Conservation (phyloP, 345 rosid species). For the Isatis tinctoria region DNA sequence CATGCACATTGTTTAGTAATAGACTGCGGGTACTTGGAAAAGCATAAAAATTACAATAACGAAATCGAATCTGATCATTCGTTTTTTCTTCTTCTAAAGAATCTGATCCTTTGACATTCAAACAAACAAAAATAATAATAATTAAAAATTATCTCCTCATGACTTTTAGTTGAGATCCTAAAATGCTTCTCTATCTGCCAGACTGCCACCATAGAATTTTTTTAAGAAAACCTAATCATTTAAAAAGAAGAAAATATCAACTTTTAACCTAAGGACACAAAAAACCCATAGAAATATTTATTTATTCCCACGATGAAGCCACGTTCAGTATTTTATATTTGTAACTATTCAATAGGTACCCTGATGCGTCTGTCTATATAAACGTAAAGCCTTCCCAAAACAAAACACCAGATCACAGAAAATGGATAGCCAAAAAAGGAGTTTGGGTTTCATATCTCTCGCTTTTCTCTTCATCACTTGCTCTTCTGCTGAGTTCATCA, state of each 20-base stretch:
- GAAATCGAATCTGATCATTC: too few species aligned
- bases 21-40: too few species aligned
- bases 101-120: too few species aligned
- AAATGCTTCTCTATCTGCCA: not conserved
- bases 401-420: not conserved
- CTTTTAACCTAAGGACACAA: not conserved
- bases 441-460: conserved; percentile 1
- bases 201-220: not conserved
- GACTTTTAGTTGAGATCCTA: not conserved
- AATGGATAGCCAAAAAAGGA: conserved; percentile 12
- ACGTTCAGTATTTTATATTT: not conserved
- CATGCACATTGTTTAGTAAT: too few species aligned
- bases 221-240: not conserved
- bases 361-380: not conserved
- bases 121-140: too few species aligned
- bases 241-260: not conserved
- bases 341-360: not conserved
- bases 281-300: not conserved
- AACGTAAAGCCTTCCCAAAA: not conserved
- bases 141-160: not conserved
- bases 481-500: conserved; percentile 21
- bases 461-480: conserved; percentile 23
- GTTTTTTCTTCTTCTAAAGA: too few species aligned
- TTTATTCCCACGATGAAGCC: not conserved
- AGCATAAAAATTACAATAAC: too few species aligned